Conservation (phyloP, 2,329 filamentous ascomycete species). For the Colletotrichum tofieldiae region DNA sequence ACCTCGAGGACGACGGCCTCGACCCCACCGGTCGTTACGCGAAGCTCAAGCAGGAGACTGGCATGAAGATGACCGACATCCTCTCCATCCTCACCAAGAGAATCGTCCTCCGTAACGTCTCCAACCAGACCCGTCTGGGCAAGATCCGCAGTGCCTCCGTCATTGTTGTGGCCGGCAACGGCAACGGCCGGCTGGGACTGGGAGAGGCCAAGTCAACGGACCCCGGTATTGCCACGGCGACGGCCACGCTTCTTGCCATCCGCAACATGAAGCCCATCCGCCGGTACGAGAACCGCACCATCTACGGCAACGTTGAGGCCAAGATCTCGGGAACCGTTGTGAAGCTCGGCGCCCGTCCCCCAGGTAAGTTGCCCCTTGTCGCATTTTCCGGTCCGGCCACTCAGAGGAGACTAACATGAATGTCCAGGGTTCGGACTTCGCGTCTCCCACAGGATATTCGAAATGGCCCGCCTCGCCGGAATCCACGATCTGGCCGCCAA, state of each 20-base stretch:
- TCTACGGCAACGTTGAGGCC: slow-evolving; percentile 85
- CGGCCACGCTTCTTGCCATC: slow-evolving; percentile 86
- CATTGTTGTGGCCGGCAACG: slow-evolving; percentile 88
- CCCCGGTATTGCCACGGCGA: slow-evolving; percentile 74
- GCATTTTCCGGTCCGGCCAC: background rate
- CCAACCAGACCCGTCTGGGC: slow-evolving; percentile 96
- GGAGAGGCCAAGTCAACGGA: slow-evolving; percentile 93
- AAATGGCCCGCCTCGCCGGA: slow-evolving; percentile 90
- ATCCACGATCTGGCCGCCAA: slow-evolving; percentile 89
- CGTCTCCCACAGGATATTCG: slow-evolving; percentile 91
- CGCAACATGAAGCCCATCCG: slow-evolving; percentile 94
- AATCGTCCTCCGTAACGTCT: slow-evolving; percentile 81
- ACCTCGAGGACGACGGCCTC: slow-evolving; percentile 65
- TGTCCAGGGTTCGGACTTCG: slow-evolving; percentile 90
- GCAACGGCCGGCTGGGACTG: slow-evolving; percentile 87
- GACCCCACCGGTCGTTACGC: slow-evolving; percentile 67
- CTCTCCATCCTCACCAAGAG: slow-evolving; percentile 76
- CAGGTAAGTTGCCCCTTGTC: slow-evolving; percentile 74
- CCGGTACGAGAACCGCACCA: slow-evolving; percentile 92
- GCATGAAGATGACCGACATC: slow-evolving; percentile 68
- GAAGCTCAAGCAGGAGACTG: slow-evolving; percentile 69
- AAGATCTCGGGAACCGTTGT: slow-evolving; percentile 94
- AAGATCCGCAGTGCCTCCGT: slow-evolving; percentile 87
- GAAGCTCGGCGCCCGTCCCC: slow-evolving; percentile 84
- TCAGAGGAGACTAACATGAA: background rate